phyloP scores from a whole-genome alignment of 2,329 filamentous ascomycete species.

The Aspergillus flavus region DNA sequence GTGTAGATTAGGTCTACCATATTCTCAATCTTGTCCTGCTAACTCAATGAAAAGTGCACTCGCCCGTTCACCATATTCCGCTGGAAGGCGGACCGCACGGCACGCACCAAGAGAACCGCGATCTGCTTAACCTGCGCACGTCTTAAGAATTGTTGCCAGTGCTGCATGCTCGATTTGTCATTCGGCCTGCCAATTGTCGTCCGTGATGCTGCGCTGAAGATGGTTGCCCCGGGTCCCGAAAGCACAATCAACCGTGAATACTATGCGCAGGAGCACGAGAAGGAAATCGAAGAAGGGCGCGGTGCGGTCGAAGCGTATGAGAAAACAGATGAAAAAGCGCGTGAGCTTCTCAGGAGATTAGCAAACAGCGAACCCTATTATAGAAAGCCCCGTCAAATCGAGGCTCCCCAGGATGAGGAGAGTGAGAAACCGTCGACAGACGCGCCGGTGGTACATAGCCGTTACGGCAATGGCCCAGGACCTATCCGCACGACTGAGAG shows the following conservation, averaged over 20 bases:
- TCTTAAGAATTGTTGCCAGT: slow-evolving; percentile 98
- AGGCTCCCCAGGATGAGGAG: slow-evolving; percentile 52
- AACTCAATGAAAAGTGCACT: slow-evolving; percentile 62
- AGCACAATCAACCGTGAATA: slow-evolving; percentile 95
- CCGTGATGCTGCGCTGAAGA: slow-evolving; percentile 93
- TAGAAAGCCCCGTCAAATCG: slow-evolving; percentile 78
- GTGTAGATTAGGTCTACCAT: neutral
- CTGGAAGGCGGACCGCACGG: slow-evolving; percentile 90
- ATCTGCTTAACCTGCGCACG: slow-evolving; percentile 96
- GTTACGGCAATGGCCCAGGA: slow-evolving; percentile 56
- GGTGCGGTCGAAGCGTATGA: slow-evolving; percentile 87
- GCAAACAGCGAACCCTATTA: slow-evolving; percentile 96
- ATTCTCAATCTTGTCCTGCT: neutral
- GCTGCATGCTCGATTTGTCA: slow-evolving; percentile 95
- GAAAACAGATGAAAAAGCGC: slow-evolving; percentile 94
- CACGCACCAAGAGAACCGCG: slow-evolving; percentile 88
- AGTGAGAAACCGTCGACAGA: slow-evolving; percentile 43
- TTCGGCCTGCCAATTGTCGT: slow-evolving; percentile 95
- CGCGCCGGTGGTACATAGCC: slow-evolving; percentile 44
- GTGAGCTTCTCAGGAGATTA: slow-evolving; percentile 79
- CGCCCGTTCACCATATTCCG: slow-evolving; percentile 93
- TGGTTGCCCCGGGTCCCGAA: slow-evolving; percentile 90
- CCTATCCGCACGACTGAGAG: slow-evolving; percentile 73
- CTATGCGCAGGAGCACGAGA: slow-evolving; percentile 96
- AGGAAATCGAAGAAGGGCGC: slow-evolving; percentile 88